Evolutionary conservation across 345 rosid genomes (phyloP), one percentile per base, ranked within the genome.

Genomic region (Eucalyptus fibrosa): DNA sequence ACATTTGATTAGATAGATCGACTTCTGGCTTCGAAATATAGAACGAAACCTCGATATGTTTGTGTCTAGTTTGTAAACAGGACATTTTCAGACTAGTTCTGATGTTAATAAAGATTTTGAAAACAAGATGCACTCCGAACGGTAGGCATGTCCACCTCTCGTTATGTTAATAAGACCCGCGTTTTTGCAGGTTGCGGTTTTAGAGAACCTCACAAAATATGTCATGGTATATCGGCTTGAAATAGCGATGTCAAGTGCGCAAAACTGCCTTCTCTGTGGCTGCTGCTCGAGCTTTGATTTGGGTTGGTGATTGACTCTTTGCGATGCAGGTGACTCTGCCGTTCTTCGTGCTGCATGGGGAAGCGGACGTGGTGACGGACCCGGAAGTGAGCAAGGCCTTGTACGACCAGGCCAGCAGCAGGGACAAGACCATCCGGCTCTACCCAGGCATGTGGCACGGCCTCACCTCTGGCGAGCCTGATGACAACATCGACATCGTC

Each of bases 361-460:
- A 98, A 87, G 98, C 97, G 12, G 99, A 98, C 89, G 95, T 60
- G 12, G 97, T 98, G 86, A 98, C 99, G 7, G 99, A 97, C 87
- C 99, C 99, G 30, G 99, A 97, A 94, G 93, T 96, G 89, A 97
- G 99, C 94, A 98, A 97, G 92, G 97, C 96, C 3, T 90, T 98
- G 92, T 96, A 95, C 26, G 94, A 90, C 91, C 93, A 89, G 92
- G 96, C 98, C 9, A 90, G 97, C 87, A 93, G 98, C 91, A 81
- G 50, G 50, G 99, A 98, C 94, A 97, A 97, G 94, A 98, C 97
- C 87, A 93, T 98, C 2, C 96, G 94, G 69, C 90, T 98, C 59
- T 98, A 97, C 89, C 95, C 96, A 2, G 98, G 98, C 62, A 98
- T 98, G 99, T 98, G 99, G 99, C 99, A 98, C 59, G 97, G 89